These are phyloP conservation scores for Fusarium heterosporum DNA, from an alignment of 2,329 filamentous ascomycete species.

Conservation along the genomic window DNA sequence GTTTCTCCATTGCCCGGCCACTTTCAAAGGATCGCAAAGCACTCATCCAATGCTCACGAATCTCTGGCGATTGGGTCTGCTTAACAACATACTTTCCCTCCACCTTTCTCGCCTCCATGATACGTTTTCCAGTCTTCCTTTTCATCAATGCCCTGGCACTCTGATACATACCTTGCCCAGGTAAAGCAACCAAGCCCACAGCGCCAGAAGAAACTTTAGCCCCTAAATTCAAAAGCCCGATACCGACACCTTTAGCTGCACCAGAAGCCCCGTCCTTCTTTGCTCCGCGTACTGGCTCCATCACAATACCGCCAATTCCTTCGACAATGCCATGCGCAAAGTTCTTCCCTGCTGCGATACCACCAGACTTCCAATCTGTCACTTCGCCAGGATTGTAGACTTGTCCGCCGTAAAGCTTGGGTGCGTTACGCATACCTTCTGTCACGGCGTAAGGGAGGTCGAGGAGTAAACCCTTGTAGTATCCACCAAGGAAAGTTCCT, in stretches of 20 bases:
- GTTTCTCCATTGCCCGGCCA: too few species aligned
- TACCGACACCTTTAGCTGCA: slow-evolving; percentile 21
- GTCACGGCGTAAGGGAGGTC: slow-evolving; percentile 36
- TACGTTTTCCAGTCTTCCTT: slow-evolving; percentile 1
- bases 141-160: slow-evolving; percentile 12
- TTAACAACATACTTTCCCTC: not conserved
- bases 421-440: slow-evolving; percentile 36
- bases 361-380: slow-evolving; percentile 22
- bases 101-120: not conserved
- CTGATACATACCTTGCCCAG: not conserved
- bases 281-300: slow-evolving; percentile 9
- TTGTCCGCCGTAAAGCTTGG: slow-evolving; percentile 25
- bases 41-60: not conserved
- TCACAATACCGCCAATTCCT: slow-evolving; percentile 11
- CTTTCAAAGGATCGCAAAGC: too few species aligned
- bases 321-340: slow-evolving; percentile 27
- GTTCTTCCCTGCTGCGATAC: slow-evolving; percentile 11
- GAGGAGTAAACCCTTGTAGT: slow-evolving; percentile 16
- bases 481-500: slow-evolving; percentile 35
- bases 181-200: not conserved
- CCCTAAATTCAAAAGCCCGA: slow-evolving; percentile 5
- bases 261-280: slow-evolving; percentile 20
- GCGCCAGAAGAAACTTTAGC: slow-evolving; percentile 7
- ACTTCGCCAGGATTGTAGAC: slow-evolving; percentile 18
- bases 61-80: not conserved